Conservation (phyloP, 345 rosid genomes). For the Geranium rotundifolium region DNA sequence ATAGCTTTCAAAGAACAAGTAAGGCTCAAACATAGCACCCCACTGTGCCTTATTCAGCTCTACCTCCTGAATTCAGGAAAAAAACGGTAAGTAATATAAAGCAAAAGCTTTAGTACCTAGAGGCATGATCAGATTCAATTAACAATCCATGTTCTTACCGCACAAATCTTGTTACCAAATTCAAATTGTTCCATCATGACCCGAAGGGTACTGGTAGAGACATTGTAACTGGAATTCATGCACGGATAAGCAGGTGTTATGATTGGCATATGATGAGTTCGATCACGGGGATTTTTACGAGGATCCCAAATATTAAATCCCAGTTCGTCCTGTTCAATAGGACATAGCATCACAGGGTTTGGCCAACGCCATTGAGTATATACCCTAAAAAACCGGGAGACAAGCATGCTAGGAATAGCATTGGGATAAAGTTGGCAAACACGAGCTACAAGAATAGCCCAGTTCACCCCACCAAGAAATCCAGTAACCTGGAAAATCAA, state of each 20-base stretch:
- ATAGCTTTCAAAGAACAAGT: conserved; percentile 57
- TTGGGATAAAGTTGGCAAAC: conserved; percentile 67
- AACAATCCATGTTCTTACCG: conserved; percentile 25
- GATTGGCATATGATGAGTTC: conserved; percentile 62
- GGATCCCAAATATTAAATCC: conserved; percentile 77
- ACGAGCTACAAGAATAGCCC: conserved; percentile 71
- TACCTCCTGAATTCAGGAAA: conserved; percentile 32
- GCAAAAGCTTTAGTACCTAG: background rate
- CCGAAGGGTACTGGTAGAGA: conserved; percentile 55
- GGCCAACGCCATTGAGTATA: conserved; percentile 73
- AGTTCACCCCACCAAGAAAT: conserved; percentile 72
- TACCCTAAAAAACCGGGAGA: conserved; percentile 60
- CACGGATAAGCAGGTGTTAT: conserved; percentile 73
- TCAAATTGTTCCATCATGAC: conserved; percentile 66
- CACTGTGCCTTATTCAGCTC: conserved; percentile 50
- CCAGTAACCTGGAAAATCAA: conserved; percentile 48
- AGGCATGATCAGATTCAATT: background rate
- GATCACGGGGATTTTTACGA: conserved; percentile 51
- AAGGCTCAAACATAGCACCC: conserved; percentile 50
- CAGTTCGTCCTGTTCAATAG: conserved; percentile 48
- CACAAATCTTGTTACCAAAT: conserved; percentile 49
- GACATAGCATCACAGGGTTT: conserved; percentile 66
- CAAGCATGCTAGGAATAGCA: conserved; percentile 59
- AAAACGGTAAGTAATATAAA: background rate
- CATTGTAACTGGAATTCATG: conserved; percentile 73